These are phyloP conservation scores for Talaromyces sp. DNA, from an alignment of 2,329 filamentous ascomycete genomes.

Conservation along the genomic window DNA sequence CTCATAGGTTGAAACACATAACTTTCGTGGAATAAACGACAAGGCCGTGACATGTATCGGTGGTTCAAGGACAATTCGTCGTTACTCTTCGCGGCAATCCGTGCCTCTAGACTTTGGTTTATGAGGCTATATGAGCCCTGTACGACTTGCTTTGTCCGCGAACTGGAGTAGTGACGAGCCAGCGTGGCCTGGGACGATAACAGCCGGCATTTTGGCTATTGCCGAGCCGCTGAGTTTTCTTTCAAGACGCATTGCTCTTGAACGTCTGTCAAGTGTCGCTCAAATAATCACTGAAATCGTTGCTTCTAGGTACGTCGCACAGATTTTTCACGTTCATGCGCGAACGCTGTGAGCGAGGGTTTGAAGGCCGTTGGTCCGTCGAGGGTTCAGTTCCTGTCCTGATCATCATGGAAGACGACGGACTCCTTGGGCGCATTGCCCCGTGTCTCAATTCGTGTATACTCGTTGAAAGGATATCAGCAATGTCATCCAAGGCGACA, in stretches of 20 bases:
- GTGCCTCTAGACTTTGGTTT: background rate
- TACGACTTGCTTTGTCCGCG: background rate
- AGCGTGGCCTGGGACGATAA: background rate
- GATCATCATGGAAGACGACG: background rate
- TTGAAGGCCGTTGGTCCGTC: background rate
- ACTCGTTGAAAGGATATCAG: background rate
- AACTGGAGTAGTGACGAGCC: background rate
- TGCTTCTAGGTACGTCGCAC: background rate
- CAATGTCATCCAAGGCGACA: constrained; percentile 21
- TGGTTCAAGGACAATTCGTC: background rate
- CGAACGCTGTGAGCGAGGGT: background rate
- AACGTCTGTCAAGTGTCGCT: background rate
- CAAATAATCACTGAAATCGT: background rate
- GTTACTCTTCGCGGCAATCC: too few species aligned
- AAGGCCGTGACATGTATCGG: background rate
- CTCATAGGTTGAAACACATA: background rate
- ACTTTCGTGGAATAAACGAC: background rate
- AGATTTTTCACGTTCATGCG: background rate
- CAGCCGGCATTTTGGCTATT: background rate
- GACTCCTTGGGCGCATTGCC: background rate
- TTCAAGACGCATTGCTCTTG: background rate
- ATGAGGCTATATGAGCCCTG: background rate
- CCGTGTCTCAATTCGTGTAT: background rate
- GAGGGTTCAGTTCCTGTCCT: background rate
- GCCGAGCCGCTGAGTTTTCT: background rate